Evolutionary conservation across 495 filamentous ascomycete species (phyloP).

Genomic region (Aspergillus wentii): DNA sequence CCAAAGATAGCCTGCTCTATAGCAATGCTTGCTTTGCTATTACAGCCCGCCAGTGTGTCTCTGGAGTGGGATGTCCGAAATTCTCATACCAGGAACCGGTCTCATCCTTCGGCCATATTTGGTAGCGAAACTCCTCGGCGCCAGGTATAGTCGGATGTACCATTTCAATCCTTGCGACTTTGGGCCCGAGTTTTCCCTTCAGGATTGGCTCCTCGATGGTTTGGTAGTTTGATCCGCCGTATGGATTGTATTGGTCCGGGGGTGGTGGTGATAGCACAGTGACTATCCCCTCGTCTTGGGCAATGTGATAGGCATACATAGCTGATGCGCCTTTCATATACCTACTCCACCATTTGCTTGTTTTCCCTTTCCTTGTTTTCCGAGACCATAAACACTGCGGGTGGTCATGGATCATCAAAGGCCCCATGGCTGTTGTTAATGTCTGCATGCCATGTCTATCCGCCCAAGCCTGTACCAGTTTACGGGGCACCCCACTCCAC

Average conservation of each 20-base stretch:
- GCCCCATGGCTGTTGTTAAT: conserved; percentile 12
- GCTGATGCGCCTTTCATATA: conserved; percentile 14
- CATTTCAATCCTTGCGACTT: conserved; percentile 8
- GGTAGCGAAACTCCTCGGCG: conserved; percentile 7
- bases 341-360: conserved; percentile 8
- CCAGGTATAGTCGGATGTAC: conserved; percentile 7
- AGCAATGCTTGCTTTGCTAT: conserved; percentile 1
- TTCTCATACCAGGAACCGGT: neutral
- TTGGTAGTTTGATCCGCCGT: conserved; percentile 11
- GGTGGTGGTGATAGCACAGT: conserved; percentile 8
- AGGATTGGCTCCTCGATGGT: conserved; percentile 11
- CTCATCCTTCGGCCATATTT: conserved; percentile 10
- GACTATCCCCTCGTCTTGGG: conserved; percentile 5
- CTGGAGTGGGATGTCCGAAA: neutral
- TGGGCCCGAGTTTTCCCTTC: conserved; percentile 7
- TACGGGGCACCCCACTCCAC: conserved; percentile 12
- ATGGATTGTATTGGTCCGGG: conserved; percentile 9
- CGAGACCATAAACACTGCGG: conserved; percentile 5
- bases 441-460: conserved; percentile 11
- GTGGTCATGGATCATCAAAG: conserved; percentile 10
- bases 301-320: conserved; percentile 12
- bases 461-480: conserved; percentile 7
- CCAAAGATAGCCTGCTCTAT: no score
- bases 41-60: conserved; percentile 1
- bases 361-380: no score